Base-by-base conservation (phyloP, 2,329 filamentous ascomycete genomes). In the Pseudogymnoascus sp. region DNA sequence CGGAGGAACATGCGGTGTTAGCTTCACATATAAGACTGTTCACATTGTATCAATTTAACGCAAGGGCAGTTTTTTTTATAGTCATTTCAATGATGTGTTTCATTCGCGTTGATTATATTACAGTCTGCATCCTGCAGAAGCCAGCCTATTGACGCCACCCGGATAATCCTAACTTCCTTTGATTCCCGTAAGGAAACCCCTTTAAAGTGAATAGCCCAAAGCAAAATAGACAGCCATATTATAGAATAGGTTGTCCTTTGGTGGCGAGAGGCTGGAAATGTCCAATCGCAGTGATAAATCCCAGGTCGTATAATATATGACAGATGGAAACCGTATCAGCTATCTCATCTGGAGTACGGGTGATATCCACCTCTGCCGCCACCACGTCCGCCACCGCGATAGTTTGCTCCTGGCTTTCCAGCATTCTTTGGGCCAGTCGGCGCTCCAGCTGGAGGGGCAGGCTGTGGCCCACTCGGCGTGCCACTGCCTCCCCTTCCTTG, bases 391-490 rank as follows among this genome's bases (percentile, higher is more conserved):
- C 93, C 93, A 60, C 94, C 93, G 39, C 93, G 87, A 74, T 97
- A 97, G 75, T 96, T 96, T 1, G 90, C 91, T 14, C 92, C 91
- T 1, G 92, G 91, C 71, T 88, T 89, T 25, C 92, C 92, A 1
- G 92, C 91, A 70, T 97, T 99, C 81, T 96, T 96, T 4, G 94
- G 94, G 0, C 94, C 94, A 0, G 94, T 99, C 0, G 94, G 94
- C 5, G 94, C 90, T 70, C 91, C 91, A 4, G 89, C 87, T 18
- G 90, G 90, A 12, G 86, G 84, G 6, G 77, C 84, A 65, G 82
- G 83, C 61, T 60, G 71, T 64, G 67, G 71, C 6, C 39, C 62
- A 64, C 60, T 62, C 61, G 71, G 72, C 43, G 70, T 71, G 30
- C 65, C 69, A 38, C 71, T 70, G 5, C 63, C 61, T 9, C 69